Base-by-base conservation (phyloP, 805 yeast species). In the Lipomyces orientalis region DNA sequence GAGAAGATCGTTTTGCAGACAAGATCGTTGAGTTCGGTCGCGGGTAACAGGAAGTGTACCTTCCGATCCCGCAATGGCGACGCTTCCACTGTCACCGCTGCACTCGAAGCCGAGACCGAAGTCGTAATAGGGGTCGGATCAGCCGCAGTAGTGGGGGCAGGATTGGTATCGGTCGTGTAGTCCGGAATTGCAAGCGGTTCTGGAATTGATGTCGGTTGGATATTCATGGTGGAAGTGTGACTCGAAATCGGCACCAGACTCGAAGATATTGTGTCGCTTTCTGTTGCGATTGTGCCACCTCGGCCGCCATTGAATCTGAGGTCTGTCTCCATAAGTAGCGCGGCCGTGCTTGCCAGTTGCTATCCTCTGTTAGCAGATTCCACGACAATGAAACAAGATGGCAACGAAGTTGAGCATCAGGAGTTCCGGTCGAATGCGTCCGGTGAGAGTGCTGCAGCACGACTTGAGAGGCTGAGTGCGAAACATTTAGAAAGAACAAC, bases 1-100 rank as follows among this genome's bases (percentile, higher is more conserved):
- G 72, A 69, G 64, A 69, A 69, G 49, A 69, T 58, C 5, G 69
- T 62, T 39, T 61, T 64, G 62, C 72, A 69, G 57, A 64, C 71
- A n/a, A 61, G 67, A 37, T 61, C 61, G 64, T 67, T 69, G 59
- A 64, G 46, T 25, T 64, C 63, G 12, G 72, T 69, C n/a, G 72
- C 71, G 9, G 72, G 72, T 19, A 69, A 60, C 25, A 69, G 61
- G 56, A 69, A 65, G 56, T 69, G 72, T 22, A 69, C 54, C 37
- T 57, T 12, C 19, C 72, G 67, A 54, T 68, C 59, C 34, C 52
- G 62, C 29, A 25, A 25, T 34, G 33, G 51, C n/a, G 64, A 19
- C 65, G 31, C 29, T 25, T 25, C 29, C 29, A 3, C 29, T 25
- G 29, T 25, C 29, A 3, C 29, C 1, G 29, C 29, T 25, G 34